Evolutionary conservation across 2,329 filamentous ascomycete species (phyloP).

Genomic region (Sordariomycetes sp.): DNA sequence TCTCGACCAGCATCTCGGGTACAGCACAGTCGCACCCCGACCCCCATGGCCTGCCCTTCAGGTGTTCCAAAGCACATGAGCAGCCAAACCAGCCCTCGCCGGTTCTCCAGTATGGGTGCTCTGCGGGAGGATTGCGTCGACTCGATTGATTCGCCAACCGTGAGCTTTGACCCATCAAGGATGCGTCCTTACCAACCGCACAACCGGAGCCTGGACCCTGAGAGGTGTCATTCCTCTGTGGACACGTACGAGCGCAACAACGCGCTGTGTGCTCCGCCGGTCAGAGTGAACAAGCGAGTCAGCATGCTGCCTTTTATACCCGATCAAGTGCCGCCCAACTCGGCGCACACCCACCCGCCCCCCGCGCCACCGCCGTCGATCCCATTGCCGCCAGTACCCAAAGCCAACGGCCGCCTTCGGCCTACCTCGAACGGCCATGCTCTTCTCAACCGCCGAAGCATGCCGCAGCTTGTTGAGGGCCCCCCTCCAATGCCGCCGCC

Average conservation of each 20-base stretch:
- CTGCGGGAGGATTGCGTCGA: conserved; percentile 17
- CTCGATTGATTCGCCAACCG: conserved; percentile 5
- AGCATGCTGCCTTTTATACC: conserved; percentile 10
- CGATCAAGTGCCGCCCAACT: background rate
- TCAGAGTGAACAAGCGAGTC: conserved; percentile 6
- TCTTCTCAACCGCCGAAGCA: conserved; percentile 32
- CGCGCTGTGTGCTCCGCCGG: background rate
- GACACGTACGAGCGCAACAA: conserved; percentile 15
- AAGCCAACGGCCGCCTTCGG: conserved; percentile 11
- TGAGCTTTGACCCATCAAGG: conserved; percentile 6
- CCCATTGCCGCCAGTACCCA: conserved; percentile 21
- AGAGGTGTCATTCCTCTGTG: conserved; percentile 21
- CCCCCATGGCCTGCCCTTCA: too few species aligned
- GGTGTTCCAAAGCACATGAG: background rate
- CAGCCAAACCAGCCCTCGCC: conserved; percentile 13
- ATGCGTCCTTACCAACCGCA: conserved; percentile 11
- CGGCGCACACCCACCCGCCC: conserved; percentile 7
- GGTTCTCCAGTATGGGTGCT: conserved; percentile 19
- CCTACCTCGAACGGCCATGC: conserved; percentile 11
- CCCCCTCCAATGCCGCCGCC: conserved; percentile 47
- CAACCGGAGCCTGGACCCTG: conserved; percentile 8
- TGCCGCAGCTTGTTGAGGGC: conserved; percentile 39
- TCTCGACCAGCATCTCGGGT: background rate
- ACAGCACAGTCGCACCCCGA: background rate
- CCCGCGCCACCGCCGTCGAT: conserved; percentile 17